Base-by-base conservation (phyloP, 371 early-diverging fungal species). In the Rhizopus delemar region DNA sequence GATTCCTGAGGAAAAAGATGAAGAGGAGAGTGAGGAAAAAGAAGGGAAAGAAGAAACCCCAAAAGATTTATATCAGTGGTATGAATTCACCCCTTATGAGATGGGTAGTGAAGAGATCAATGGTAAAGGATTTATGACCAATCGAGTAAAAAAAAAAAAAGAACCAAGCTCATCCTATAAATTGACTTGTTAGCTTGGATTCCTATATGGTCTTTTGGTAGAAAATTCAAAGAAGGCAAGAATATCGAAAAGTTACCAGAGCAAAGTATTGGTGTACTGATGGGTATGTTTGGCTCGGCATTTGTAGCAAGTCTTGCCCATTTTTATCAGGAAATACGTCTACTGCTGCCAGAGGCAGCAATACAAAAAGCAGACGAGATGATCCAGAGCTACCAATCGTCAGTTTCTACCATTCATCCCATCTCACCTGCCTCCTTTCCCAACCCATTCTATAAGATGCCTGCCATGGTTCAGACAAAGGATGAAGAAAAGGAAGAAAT, bases 1-100 rank as follows among this genome's bases (percentile, higher is more conserved):
- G 12, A 49, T 35, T n/a, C 12, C 52, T 39, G 53, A 61, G 16
- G 46, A 43, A 9, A 60, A 69, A 4, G 48, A 54, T 41, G 61
- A 69, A 52, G 46, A 2, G 8, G 16, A 45, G 46, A 13, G 3
- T 13, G 22, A n/a, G 7, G 15, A 45, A 8, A 62, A 59, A 56
- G 74, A 59, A 28, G 31, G 33, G 11, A 56, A 41, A 16, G 46
- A 46, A 16, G 62, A 28, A 50, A 50, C 36, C 62, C 35, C 35
- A 39, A 54, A 59, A 4, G 72, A 73, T 41, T 70, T 73, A 52
- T 90, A 86, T 57, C 89, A 87, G 51, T 91, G 91, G 91, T 89
- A 88, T 60, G 91, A 91, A 57, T 77, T 90, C 52, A 87, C 83
- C 4, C 91, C 91, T 4, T 89, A 80, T 51, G 88, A 91, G 46